These are phyloP conservation scores for Earliella scabrosa DNA, from an alignment of 1,284 basidiomycete species.

Conservation along the genomic window DNA sequence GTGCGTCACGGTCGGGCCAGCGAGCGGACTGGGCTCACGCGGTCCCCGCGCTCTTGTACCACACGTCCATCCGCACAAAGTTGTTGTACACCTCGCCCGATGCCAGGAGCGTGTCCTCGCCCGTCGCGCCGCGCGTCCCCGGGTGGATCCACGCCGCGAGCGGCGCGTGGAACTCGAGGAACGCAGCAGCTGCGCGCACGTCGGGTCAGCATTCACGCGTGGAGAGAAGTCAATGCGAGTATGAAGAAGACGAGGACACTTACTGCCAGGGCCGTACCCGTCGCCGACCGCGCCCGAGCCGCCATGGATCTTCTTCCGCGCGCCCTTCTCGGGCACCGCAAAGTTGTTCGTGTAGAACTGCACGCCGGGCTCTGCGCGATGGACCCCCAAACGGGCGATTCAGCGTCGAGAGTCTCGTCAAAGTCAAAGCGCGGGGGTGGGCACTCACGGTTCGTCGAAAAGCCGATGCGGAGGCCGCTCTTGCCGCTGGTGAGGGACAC, in stretches of 20 bases:
- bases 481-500: constrained; percentile 58
- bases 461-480: constrained; percentile 62
- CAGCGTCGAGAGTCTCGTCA: background rate
- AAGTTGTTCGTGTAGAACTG: constrained; percentile 75
- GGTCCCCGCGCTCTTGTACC: constrained; percentile 26
- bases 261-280: constrained; percentile 63
- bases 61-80: constrained; percentile 38
- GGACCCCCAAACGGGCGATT: constrained; percentile 31
- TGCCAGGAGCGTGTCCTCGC: constrained; percentile 38
- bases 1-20: too few relatives aligned
- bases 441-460: constrained; percentile 71
- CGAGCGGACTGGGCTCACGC: too few relatives aligned
- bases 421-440: background rate
- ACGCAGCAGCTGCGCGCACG: constrained; percentile 56
- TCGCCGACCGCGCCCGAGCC: constrained; percentile 65
- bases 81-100: constrained; percentile 42
- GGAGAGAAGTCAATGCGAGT: too few relatives aligned
- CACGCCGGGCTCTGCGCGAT: constrained; percentile 60
- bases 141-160: constrained; percentile 43
- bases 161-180: constrained; percentile 77
- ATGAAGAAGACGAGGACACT: constrained; percentile 26
- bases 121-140: constrained; percentile 27
- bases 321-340: constrained; percentile 48
- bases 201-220: background rate
- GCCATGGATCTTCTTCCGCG: constrained; percentile 75